phyloP scores from a whole-genome alignment of 179 eudicot genomes.

The Nepenthes alata region DNA sequence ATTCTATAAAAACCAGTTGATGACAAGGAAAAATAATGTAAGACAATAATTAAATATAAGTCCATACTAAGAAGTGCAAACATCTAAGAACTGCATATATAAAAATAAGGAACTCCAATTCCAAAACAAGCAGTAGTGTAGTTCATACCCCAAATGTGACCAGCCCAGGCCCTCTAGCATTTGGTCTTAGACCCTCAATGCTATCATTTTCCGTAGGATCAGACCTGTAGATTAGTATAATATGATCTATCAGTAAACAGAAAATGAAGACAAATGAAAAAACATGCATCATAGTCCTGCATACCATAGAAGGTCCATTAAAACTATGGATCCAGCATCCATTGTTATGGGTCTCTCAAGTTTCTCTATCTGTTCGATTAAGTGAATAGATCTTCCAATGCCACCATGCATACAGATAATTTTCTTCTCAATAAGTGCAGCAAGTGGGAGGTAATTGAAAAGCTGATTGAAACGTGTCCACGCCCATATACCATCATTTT shows the following conservation, averaged over 20 bases:
- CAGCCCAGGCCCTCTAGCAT: slow-evolving; percentile 92
- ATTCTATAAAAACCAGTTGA: too few species aligned
- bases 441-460: slow-evolving; percentile 86
- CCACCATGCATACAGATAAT: slow-evolving; percentile 99
- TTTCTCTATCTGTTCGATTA: slow-evolving; percentile 90
- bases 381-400: slow-evolving; percentile 79
- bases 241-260: slow-evolving; percentile 5
- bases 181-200: slow-evolving; percentile 88
- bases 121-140: not conserved
- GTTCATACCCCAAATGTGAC: slow-evolving; percentile 88
- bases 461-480: slow-evolving; percentile 94
- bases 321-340: slow-evolving; percentile 87
- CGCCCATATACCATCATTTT: slow-evolving; percentile 93
- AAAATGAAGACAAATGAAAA: slow-evolving; percentile 3
- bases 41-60: not conserved
- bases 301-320: slow-evolving; percentile 94
- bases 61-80: not conserved
- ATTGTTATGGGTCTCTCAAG: slow-evolving; percentile 88
- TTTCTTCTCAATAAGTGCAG: slow-evolving; percentile 88
- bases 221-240: slow-evolving; percentile 45
- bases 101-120: not conserved
- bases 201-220: slow-evolving; percentile 98
- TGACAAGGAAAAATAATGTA: not conserved
- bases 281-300: slow-evolving; percentile 3
- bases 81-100: not conserved